Percentiles rank a stretch among this genome's conserved stretches.
phyloP scores from a whole-genome alignment of 805 yeast genomes.

The Wickerhamomyces ciferrii region DNA sequence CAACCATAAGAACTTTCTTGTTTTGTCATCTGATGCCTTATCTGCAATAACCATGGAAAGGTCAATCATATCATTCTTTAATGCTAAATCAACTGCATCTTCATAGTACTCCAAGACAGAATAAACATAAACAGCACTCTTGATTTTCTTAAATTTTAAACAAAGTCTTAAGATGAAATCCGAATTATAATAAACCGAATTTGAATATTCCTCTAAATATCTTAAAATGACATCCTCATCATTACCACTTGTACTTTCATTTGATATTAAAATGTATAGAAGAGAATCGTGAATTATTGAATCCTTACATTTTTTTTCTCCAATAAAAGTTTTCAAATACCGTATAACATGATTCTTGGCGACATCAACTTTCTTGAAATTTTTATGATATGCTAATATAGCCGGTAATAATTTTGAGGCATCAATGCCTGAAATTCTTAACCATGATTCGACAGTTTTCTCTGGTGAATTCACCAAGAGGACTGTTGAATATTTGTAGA shows the following conservation, averaged over 20 bases:
- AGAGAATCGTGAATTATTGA: conserved; percentile 62
- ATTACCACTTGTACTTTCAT: conserved; percentile 15
- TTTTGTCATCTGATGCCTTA: conserved; percentile 41
- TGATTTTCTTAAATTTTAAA: conserved; percentile 48
- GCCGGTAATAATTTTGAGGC: conserved; percentile 72
- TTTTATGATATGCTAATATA: conserved; percentile 60
- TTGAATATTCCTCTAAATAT: conserved; percentile 39
- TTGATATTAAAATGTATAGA: conserved; percentile 54
- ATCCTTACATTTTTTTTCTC: conserved; percentile 36
- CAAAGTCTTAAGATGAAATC: conserved; percentile 76
- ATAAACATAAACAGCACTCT: conserved; percentile 70
- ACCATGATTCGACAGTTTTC: conserved; percentile 76
- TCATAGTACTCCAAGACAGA: conserved; percentile 65
- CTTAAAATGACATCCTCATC: conserved; percentile 44
- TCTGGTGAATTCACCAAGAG: conserved; percentile 64
- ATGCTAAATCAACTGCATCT: conserved; percentile 74
- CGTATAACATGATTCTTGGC: conserved; percentile 59
- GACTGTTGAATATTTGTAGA: conserved; percentile 67
- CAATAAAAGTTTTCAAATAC: conserved; percentile 53
- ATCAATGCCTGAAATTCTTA: conserved; percentile 47
- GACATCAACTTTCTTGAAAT: conserved; percentile 31
- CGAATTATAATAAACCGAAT: conserved; percentile 48
- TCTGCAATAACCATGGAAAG: conserved; percentile 56
- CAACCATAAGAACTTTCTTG: conserved; percentile 71
- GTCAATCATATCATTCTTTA: conserved; percentile 53